Percentiles rank a stretch among this genome's conserved stretches.
These are phyloP conservation scores for Oryza officinalis DNA, from an alignment of 176 grass and related monocot genomes.

Conservation along the genomic window DNA sequence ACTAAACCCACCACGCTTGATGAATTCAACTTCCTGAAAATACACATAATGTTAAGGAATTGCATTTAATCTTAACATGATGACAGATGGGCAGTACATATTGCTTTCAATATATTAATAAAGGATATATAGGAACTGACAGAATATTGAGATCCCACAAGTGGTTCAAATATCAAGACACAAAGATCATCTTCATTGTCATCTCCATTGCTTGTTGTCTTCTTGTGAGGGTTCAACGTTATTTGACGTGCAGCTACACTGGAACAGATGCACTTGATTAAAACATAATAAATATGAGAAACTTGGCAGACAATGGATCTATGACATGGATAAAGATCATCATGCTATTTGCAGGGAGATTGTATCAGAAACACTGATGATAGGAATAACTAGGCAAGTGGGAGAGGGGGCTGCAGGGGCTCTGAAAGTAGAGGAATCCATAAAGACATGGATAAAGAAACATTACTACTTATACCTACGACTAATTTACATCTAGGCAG, in stretches of 20 bases:
- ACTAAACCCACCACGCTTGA: constrained; percentile 67
- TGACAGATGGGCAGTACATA: constrained; percentile 16
- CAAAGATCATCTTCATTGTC: constrained; percentile 55
- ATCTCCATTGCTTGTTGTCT: constrained; percentile 23
- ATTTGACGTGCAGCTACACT: constrained; percentile 86
- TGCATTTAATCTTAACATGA: background rate
- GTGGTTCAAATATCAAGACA: constrained; percentile 75
- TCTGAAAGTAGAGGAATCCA: background rate
- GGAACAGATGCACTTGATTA: constrained; percentile 47
- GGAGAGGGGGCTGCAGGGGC: background rate
- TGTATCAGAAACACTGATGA: constrained; percentile 22
- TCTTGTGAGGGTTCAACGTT: constrained; percentile 61
- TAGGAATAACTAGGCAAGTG: background rate
- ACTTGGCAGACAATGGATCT: background rate
- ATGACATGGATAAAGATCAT: background rate
- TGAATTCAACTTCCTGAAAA: constrained; percentile 82
- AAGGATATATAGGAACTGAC: constrained; percentile 44
- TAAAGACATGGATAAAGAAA: background rate
- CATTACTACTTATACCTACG: background rate
- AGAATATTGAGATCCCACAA: constrained; percentile 64
- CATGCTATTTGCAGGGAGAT: constrained; percentile 10
- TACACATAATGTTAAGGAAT: background rate
- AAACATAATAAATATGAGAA: constrained; percentile 7
- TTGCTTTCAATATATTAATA: background rate
- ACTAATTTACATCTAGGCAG: background rate